Conservation (phyloP, 2,329 filamentous ascomycete genomes). For the Balansia obtecta region DNA sequence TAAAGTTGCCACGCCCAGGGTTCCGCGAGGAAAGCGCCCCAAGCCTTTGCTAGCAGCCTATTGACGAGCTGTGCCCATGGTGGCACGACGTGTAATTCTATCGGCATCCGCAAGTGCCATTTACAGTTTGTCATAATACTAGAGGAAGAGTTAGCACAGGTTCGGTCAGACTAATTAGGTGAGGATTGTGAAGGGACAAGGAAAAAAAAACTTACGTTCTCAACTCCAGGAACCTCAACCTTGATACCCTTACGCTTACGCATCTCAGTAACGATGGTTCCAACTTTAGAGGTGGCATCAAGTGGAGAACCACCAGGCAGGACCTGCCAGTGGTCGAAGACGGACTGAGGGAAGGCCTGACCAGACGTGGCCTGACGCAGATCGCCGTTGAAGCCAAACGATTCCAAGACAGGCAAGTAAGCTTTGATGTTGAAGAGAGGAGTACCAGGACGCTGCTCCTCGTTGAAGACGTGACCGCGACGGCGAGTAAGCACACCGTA, state of each 20-base stretch:
- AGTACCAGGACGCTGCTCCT: conserved; percentile 96
- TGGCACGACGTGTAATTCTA: conserved; percentile 33
- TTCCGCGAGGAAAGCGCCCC: conserved; percentile 15
- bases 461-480: conserved; percentile 97
- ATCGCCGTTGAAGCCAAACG: conserved; percentile 97
- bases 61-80: conserved; percentile 29
- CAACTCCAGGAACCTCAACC: conserved; percentile 81
- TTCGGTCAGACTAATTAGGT: neutral
- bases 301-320: conserved; percentile 88
- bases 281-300: conserved; percentile 70
- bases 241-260: conserved; percentile 99
- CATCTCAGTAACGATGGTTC: conserved; percentile 74
- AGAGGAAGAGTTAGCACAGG: conserved; percentile 12
- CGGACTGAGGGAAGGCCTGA: conserved; percentile 97
- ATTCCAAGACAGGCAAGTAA: conserved; percentile 92
- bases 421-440: conserved; percentile 99
- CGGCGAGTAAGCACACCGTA: conserved; percentile 96
- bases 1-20: conserved; percentile 10
- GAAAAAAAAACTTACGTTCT: conserved; percentile 63
- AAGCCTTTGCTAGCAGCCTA: conserved; percentile 23
- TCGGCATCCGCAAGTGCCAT: conserved; percentile 30
- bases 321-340: conserved; percentile 98
- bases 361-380: conserved; percentile 86
- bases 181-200: conserved; percentile 17
- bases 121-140: conserved; percentile 99